A percentile compares a stretch with the other conserved stretches of the same genome.
These are phyloP conservation scores for Umbelopsis vinacea DNA, from an alignment of 192 early-diverging fungal species.

Conservation along the genomic window DNA sequence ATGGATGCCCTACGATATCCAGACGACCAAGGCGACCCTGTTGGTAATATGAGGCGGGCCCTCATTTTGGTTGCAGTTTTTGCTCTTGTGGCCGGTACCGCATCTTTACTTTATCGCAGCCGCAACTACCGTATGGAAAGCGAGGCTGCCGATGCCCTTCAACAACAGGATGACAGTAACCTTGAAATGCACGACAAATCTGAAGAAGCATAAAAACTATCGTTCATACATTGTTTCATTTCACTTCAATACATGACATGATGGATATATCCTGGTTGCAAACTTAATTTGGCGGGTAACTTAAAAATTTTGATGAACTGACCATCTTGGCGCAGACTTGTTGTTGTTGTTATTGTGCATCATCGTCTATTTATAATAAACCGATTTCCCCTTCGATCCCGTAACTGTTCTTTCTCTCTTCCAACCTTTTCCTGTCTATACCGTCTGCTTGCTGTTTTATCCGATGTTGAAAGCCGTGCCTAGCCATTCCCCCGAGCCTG, in stretches of 20 bases:
- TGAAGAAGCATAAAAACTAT: background rate
- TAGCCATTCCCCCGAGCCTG: background rate
- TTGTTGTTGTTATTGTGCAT: background rate
- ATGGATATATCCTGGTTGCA: too few species aligned
- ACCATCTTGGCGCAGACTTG: background rate
- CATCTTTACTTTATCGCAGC: slow-evolving; percentile 30
- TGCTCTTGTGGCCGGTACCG: slow-evolving; percentile 20
- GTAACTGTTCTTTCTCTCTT: too few species aligned
- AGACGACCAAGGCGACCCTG: slow-evolving; percentile 28
- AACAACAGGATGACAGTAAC: background rate
- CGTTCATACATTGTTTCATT: background rate
- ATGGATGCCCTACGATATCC: slow-evolving; percentile 32
- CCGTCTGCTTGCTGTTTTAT: background rate
- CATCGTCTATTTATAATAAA: background rate
- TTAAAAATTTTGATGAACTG: background rate
- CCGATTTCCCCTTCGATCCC: background rate
- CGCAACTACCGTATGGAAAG: slow-evolving; percentile 39
- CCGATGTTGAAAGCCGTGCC: slow-evolving; percentile 1
- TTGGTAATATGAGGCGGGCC: slow-evolving; percentile 26
- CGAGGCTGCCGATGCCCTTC: slow-evolving; percentile 3
- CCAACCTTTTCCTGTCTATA: too few species aligned
- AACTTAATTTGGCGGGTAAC: background rate
- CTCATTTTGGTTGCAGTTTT: slow-evolving; percentile 31
- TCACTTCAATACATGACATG: too few species aligned
- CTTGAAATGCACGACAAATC: background rate